A percentile compares a stretch with the other conserved stretches of the same genome.
These are phyloP conservation scores for Russula vinacea DNA, from an alignment of 768 basidiomycete species.

Conservation along the genomic window DNA sequence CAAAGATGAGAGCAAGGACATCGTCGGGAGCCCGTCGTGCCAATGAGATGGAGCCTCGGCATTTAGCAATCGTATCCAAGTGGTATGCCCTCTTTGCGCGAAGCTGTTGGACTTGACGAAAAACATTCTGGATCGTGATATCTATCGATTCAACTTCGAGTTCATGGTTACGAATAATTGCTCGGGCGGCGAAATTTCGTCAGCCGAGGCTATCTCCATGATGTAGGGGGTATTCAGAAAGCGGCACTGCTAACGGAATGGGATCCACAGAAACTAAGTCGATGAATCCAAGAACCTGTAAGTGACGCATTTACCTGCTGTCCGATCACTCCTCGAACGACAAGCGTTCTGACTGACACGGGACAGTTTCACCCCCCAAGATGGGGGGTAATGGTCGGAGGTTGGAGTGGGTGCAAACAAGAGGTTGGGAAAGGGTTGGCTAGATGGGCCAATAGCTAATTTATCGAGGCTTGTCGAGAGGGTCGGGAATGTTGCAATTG, in stretches of 20 bases:
- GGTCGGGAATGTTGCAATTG: not conserved
- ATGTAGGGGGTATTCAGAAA: not conserved
- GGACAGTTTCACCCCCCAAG: not conserved
- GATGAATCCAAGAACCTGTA: not conserved
- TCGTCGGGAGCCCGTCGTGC: constrained; percentile 56
- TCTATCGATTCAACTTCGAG: constrained; percentile 43
- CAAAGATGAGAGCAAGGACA: constrained; percentile 53
- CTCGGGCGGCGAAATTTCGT: constrained; percentile 31
- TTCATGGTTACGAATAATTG: constrained; percentile 39
- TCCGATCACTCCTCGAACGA: not conserved
- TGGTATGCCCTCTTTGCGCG: constrained; percentile 45
- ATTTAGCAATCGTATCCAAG: constrained; percentile 43
- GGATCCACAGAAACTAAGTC: not conserved
- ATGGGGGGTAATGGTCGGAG: not conserved
- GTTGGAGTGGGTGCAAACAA: not conserved
- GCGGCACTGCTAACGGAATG: not conserved
- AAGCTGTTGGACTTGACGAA: constrained; percentile 42
- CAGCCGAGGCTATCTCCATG: constrained; percentile 11
- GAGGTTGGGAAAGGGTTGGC: not conserved
- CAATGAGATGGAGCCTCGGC: constrained; percentile 49
- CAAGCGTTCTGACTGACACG: not conserved
- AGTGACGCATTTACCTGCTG: not conserved
- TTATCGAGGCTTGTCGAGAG: not conserved
- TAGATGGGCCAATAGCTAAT: not conserved
- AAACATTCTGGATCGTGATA: constrained; percentile 43